phyloP scores from a whole-genome alignment of 805 yeast genomes.

The Huiozyma sinensis region DNA sequence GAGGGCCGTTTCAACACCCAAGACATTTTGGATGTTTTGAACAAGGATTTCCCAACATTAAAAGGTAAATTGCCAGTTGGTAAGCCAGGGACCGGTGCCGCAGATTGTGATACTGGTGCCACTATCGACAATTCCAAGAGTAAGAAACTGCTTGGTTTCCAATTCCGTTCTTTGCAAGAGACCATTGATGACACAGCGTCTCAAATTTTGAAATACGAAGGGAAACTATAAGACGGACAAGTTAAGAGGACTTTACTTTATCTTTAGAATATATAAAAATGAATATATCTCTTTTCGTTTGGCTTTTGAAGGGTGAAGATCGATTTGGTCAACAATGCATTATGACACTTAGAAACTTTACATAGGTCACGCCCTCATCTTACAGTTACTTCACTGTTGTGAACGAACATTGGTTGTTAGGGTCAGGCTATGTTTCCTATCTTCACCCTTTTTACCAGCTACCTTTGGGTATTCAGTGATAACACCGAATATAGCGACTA shows the following conservation, averaged over 20 bases:
- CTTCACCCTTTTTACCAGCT: background rate
- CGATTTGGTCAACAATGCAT: background rate
- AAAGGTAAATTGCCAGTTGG: conserved; percentile 37
- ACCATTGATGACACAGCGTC: conserved; percentile 18
- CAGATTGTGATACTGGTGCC: background rate
- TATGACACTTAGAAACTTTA: background rate
- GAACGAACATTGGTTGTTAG: background rate
- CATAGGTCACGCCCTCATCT: background rate
- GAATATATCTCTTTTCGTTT: background rate
- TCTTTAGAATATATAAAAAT: background rate
- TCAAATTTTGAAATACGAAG: conserved; percentile 15
- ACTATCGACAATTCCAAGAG: conserved; percentile 13
- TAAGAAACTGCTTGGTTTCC: conserved; percentile 16
- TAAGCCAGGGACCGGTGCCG: conserved; percentile 18
- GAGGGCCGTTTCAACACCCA: conserved; percentile 22
- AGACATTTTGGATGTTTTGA: conserved; percentile 21
- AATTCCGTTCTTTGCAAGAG: conserved; percentile 13
- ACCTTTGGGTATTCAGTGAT: conserved; percentile 2
- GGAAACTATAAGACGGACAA: conserved; percentile 3
- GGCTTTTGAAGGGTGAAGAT: background rate
- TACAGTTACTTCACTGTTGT: background rate
- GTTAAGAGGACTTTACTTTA: background rate
- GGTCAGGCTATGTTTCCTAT: background rate
- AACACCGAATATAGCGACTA: conserved; percentile 3
- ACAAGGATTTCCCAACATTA: conserved; percentile 34